Percentiles rank a stretch among this genome's conserved stretches.
Evolutionary conservation across 129 eudicot species (phyloP).

Genomic region (Heracleum sosnowskyi): DNA sequence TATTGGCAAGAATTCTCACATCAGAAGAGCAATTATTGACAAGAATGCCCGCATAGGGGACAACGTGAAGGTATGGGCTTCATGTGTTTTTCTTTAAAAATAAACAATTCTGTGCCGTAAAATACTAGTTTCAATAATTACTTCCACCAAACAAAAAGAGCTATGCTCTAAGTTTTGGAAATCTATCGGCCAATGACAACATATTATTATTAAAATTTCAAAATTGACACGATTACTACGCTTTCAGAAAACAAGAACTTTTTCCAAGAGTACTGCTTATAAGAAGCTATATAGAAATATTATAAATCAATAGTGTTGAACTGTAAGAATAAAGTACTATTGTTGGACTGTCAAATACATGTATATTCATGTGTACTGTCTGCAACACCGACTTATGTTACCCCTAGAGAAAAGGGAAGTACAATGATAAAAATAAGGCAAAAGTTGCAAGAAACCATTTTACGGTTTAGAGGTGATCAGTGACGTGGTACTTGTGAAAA

Average conservation of each 20-base stretch:
- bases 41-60: conserved; percentile 94
- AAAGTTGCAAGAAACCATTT: not conserved
- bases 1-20: conserved; percentile 78
- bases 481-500: not conserved
- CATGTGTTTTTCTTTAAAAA: not conserved
- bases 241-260: not conserved
- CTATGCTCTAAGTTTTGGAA: not conserved
- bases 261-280: not conserved
- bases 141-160: not conserved
- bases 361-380: not conserved
- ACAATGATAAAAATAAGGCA: not conserved
- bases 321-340: too few species aligned
- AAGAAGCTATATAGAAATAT: not conserved
- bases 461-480: not conserved
- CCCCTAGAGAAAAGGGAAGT: not conserved
- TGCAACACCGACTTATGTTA: not conserved
- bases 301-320: not conserved
- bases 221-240: not conserved
- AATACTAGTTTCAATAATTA: not conserved
- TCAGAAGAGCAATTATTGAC: conserved; percentile 88
- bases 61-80: conserved; percentile 58
- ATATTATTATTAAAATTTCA: not conserved
- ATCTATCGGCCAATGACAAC: not conserved
- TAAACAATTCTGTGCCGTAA: not conserved
- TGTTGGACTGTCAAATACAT: not conserved